Evolutionary conservation across 2,329 filamentous ascomycete species (phyloP).

Genomic region (Monosporascus sp.): DNA sequence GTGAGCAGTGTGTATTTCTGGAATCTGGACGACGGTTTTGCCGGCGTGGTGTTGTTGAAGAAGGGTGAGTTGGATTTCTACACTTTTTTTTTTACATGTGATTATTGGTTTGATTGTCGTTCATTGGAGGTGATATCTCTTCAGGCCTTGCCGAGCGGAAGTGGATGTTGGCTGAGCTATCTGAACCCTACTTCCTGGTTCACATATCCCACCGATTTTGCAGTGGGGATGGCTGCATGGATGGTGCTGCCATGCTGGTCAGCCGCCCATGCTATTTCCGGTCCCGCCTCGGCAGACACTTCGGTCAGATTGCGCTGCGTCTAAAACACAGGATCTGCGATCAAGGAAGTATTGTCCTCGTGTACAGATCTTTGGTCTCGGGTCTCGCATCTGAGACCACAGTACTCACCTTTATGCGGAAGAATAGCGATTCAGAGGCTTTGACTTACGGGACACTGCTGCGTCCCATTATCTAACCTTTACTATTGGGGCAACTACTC

Average conservation of each 20-base stretch:
- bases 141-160: background rate
- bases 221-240: background rate
- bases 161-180: background rate
- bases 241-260: background rate
- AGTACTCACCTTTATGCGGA: conserved; percentile 2
- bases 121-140: background rate
- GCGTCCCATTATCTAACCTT: too few species aligned
- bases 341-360: background rate
- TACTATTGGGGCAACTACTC: background rate
- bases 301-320: background rate
- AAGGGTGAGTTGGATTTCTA: conserved; percentile 58
- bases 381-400: conserved; percentile 15
- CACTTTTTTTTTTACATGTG: background rate
- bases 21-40: conserved; percentile 97
- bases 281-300: background rate
- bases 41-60: conserved; percentile 91
- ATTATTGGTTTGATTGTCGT: background rate
- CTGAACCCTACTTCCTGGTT: background rate
- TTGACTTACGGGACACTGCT: background rate
- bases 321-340: background rate
- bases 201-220: background rate
- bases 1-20: conserved; percentile 96
- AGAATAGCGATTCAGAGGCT: conserved; percentile 4
- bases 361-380: conserved; percentile 1
- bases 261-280: background rate